These are phyloP conservation scores for Tetrapisispora phaffii DNA, from an alignment of 805 yeast genomes.

Conservation along the genomic window DNA sequence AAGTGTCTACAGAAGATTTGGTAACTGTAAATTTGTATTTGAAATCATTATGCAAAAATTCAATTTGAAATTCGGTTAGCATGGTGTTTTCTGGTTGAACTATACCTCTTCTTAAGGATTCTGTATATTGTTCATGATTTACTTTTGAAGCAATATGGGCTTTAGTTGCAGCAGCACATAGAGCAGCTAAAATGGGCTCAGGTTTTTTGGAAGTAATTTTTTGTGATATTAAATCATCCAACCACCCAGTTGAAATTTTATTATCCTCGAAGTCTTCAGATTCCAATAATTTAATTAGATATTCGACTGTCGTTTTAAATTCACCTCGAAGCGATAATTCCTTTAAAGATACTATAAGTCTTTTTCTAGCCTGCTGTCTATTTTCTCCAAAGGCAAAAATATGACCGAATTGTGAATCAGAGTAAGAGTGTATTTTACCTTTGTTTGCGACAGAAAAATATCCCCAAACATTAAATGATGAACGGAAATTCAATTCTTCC, in stretches of 20 bases:
- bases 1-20: conserved; percentile 73
- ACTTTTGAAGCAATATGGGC: conserved; percentile 74
- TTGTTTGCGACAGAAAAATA: conserved; percentile 94
- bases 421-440: conserved; percentile 94
- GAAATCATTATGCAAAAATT: conserved; percentile 88
- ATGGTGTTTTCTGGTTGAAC: conserved; percentile 74
- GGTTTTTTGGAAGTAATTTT: conserved; percentile 96
- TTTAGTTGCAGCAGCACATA: conserved; percentile 94
- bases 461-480: conserved; percentile 98
- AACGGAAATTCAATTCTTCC: conserved; percentile 93
- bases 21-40: conserved; percentile 94
- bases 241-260: conserved; percentile 97
- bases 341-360: conserved; percentile 96
- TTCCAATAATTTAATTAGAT: conserved; percentile 85
- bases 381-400: conserved; percentile 98
- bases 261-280: conserved; percentile 94
- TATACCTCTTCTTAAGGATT: conserved; percentile 86
- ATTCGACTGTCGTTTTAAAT: conserved; percentile 95
- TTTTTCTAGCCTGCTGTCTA: conserved; percentile 94
- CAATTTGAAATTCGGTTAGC: conserved; percentile 84
- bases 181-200: conserved; percentile 77
- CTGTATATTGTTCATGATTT: conserved; percentile 55
- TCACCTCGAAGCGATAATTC: conserved; percentile 97
- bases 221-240: conserved; percentile 88
- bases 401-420: conserved; percentile 98